Conservation (phyloP, 1,284 basidiomycete species). For the Agroathelia rolfsii region DNA sequence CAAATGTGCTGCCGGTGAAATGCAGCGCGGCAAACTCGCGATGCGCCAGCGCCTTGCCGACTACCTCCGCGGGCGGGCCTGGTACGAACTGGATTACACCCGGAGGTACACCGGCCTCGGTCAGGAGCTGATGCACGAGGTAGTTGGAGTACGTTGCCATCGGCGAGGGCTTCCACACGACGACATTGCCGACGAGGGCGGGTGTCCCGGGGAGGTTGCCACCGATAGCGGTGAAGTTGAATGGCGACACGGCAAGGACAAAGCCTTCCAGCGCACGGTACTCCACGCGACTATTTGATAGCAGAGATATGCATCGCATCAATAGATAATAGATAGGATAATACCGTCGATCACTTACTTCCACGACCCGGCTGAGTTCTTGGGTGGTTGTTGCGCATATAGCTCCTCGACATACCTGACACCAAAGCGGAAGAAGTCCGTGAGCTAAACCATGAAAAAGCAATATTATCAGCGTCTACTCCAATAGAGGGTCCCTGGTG, state of each 20-base stretch:
- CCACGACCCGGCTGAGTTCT: slow-evolving; percentile 86
- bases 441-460: slow-evolving; percentile 39
- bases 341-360: slow-evolving; percentile 63
- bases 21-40: slow-evolving; percentile 83
- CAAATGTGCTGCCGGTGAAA: slow-evolving; percentile 93
- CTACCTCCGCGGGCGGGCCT: slow-evolving; percentile 74
- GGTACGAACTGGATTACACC: slow-evolving; percentile 98
- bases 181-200: slow-evolving; percentile 90
- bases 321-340: slow-evolving; percentile 3
- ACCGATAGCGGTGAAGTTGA: slow-evolving; percentile 98
- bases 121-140: slow-evolving; percentile 83
- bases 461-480: neutral
- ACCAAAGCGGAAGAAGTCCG: slow-evolving; percentile 94
- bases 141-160: slow-evolving; percentile 95
- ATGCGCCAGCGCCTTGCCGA: slow-evolving; percentile 74
- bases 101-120: slow-evolving; percentile 89
- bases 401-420: slow-evolving; percentile 96
- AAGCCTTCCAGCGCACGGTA: slow-evolving; percentile 97
- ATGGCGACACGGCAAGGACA: slow-evolving; percentile 93
- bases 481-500: slow-evolving; percentile 1
- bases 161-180: slow-evolving; percentile 97
- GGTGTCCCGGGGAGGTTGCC: slow-evolving; percentile 87
- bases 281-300: slow-evolving; percentile 68
- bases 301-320: slow-evolving; percentile 10
- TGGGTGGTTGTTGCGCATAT: slow-evolving; percentile 82